Base-by-base conservation (phyloP, 352 stramenopile species). In the Phytophthora sansomeana region DNA sequence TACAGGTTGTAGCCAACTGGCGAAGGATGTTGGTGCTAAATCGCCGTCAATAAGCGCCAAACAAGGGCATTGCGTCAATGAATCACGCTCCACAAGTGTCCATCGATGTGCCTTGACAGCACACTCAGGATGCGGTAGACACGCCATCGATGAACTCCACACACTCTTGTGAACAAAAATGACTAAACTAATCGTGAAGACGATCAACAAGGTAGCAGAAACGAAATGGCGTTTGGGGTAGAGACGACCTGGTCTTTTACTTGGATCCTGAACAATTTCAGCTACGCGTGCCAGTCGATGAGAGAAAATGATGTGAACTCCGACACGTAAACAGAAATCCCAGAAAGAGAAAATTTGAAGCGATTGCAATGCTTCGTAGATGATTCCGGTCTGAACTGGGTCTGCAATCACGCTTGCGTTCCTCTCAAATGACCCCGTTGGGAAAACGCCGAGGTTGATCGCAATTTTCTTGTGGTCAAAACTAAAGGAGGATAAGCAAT, bases 361-460 rank as follows among this genome's bases (percentile, higher is more conserved):
- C 8, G 64, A 79, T 38, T 74, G 62, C 24, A 82, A 48, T 0
- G 26, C 52, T 29, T 65, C 57, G 17, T 54, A 51, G 51, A 78
- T 63, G 14, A 66, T 53, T 19, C 59, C 54, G 0, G 61, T 36
- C 39, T 81, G 55, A 0, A 67, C 50, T 0, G 69, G 72, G 24
- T 83, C 44, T 13, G 52, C 59, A 0, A 72, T 70, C 0, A 78
- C 59, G 13, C 58, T 61, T 5, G 69, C 72, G 10, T 59, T 32
- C 0, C 56, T 61, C 48, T 86, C 75, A 28, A 78, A 80, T 6
- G 47, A 62, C 0, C 63, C 63, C 2, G 44, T 21, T 0, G 72
- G 75, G 17, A 81, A 85, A 8, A 74, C 49, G 42, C 39, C 41
- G 3, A 69, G 21, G 36, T 77, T 81, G 35, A 83, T 74, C 6